Conservation (phyloP, 1,284 basidiomycete genomes). For the Irpex sp. region DNA sequence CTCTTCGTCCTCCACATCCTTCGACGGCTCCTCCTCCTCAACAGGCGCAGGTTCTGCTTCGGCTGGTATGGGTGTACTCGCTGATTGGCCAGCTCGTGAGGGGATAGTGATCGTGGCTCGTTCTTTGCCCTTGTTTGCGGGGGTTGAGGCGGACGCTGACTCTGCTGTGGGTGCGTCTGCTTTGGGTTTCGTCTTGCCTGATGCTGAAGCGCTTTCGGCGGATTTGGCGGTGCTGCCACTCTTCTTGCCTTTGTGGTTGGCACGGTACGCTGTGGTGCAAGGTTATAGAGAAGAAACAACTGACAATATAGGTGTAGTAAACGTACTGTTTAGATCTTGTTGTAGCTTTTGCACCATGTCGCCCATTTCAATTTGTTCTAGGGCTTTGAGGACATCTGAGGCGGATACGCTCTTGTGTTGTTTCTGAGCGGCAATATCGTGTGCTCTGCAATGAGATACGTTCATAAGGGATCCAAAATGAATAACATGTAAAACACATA, state of each 20-base stretch:
- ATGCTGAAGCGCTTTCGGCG: background rate
- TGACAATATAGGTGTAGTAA: background rate
- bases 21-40: slow-evolving; percentile 21
- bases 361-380: slow-evolving; percentile 76
- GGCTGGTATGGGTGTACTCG: slow-evolving; percentile 8
- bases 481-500: slow-evolving; percentile 30
- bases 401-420: slow-evolving; percentile 87
- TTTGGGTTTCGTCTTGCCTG: slow-evolving; percentile 18
- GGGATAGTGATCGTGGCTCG: slow-evolving; percentile 24
- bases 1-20: slow-evolving; percentile 17
- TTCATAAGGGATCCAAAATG: background rate
- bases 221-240: slow-evolving; percentile 35
- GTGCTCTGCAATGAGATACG: slow-evolving; percentile 48
- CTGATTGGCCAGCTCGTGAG: slow-evolving; percentile 1
- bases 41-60: slow-evolving; percentile 12
- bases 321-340: slow-evolving; percentile 62
- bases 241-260: slow-evolving; percentile 50
- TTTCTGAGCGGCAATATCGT: slow-evolving; percentile 79
- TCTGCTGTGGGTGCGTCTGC: slow-evolving; percentile 4
- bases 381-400: slow-evolving; percentile 82
- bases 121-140: slow-evolving; percentile 20
- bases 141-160: background rate
- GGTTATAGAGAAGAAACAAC: background rate
- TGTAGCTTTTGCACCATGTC: slow-evolving; percentile 69
- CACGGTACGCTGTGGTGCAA: slow-evolving; percentile 48